Conservation (phyloP, 2,329 filamentous ascomycete genomes). For the Paracamarosporium sp. region DNA sequence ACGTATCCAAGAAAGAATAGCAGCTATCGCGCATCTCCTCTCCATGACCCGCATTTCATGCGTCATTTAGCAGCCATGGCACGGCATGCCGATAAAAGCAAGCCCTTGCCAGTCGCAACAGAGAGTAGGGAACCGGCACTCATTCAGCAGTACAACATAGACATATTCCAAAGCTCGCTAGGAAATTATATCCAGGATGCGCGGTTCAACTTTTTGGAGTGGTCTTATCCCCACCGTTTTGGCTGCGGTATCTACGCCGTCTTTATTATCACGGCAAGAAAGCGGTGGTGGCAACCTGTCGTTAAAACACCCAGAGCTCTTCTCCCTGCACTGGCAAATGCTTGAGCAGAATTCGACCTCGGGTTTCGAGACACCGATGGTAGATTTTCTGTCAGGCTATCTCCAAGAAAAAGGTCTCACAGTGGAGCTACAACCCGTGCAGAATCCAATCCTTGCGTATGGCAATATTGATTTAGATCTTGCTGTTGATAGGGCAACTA, state of each 20-base stretch:
- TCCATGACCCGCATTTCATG: background rate
- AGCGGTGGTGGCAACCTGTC: background rate
- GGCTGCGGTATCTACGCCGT: background rate
- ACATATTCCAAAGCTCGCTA: background rate
- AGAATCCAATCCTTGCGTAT: constrained; percentile 2
- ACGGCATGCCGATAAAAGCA: background rate
- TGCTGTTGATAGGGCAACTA: background rate
- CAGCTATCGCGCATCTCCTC: background rate
- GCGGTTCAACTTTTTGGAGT: background rate
- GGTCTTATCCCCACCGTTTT: background rate
- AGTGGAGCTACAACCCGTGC: background rate
- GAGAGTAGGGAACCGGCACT: background rate
- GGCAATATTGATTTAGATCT: background rate
- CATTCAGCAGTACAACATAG: background rate
- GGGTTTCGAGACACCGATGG: constrained; percentile 1
- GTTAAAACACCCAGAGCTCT: background rate
- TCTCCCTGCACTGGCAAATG: constrained; percentile 5
- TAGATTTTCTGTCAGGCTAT: background rate
- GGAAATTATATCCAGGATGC: background rate
- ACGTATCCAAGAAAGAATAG: background rate
- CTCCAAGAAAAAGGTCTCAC: background rate
- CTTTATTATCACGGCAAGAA: background rate
- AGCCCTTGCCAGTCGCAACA: background rate
- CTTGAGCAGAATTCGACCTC: constrained; percentile 3
- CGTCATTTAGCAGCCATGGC: background rate